Conservation (phyloP, 2,329 filamentous ascomycete species). For the Alternaria angustiovoidea region DNA sequence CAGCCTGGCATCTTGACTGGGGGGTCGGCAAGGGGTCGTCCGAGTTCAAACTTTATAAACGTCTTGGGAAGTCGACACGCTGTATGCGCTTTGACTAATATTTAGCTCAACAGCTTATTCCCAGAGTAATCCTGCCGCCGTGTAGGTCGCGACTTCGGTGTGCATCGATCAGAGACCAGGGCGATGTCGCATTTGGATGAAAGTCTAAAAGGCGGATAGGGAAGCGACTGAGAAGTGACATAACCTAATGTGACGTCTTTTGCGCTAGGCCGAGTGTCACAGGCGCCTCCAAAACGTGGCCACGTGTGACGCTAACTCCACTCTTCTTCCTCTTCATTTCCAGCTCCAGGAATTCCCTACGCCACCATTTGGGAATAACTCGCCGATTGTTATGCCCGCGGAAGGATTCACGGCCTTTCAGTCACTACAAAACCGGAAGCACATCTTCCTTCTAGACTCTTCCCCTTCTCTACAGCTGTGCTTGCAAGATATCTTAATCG, state of each 20-base stretch:
- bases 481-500: neutral
- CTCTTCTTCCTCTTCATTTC: neutral
- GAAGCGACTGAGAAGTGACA: neutral
- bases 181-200: neutral
- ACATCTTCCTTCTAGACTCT: neutral
- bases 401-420: too few relatives aligned
- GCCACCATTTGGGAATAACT: neutral
- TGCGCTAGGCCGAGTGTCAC: neutral
- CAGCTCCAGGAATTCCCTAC: neutral
- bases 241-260: neutral
- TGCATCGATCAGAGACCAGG: neutral
- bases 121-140: too few relatives aligned
- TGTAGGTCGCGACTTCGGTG: neutral
- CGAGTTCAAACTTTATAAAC: neutral
- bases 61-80: neutral
- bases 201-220: neutral
- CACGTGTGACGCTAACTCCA: neutral
- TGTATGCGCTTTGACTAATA: neutral
- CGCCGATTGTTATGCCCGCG: neutral
- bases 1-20: neutral
- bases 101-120: neutral
- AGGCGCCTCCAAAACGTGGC: neutral
- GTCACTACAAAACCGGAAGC: neutral
- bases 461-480: too few relatives aligned
- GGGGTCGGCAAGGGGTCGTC: neutral